Conservation (phyloP, 805 yeast genomes). For the Saccharomycopsis babjevae region DNA sequence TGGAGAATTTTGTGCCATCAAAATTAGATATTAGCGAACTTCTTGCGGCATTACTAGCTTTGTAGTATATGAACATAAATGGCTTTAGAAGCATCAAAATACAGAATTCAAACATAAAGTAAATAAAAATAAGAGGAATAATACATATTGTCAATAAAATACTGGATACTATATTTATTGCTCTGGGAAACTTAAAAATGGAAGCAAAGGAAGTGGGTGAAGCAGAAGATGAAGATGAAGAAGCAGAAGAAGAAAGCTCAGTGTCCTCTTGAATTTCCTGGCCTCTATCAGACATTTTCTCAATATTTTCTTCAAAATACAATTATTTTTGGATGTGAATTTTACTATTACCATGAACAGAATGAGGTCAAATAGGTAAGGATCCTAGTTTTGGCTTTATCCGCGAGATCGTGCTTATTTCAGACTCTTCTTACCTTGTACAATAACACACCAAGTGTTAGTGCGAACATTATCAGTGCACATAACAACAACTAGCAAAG, state of each 20-base stretch:
- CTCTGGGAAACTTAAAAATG: background rate
- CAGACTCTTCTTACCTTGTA: too few relatives aligned
- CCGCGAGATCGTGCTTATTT: too few relatives aligned
- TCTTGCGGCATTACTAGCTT: background rate
- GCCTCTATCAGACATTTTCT: background rate
- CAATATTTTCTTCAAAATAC: background rate
- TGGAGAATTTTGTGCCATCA: conserved; percentile 18
- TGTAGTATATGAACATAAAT: background rate
- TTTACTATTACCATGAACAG: background rate
- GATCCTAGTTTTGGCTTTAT: too few relatives aligned
- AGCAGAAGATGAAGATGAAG: too few relatives aligned
- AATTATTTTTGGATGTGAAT: too few relatives aligned
- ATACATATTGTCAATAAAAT: background rate
- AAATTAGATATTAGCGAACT: background rate
- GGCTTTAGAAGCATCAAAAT: background rate
- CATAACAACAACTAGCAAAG: too few relatives aligned
- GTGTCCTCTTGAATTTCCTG: background rate
- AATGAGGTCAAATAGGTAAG: background rate
- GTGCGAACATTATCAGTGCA: too few relatives aligned
- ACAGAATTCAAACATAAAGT: background rate
- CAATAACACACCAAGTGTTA: too few relatives aligned
- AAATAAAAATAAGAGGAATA: background rate
- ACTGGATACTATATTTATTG: background rate
- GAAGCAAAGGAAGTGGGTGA: background rate
- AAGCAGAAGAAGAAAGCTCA: background rate